A percentile compares a stretch with the other conserved stretches of the same genome.
Evolutionary conservation across 2,329 filamentous ascomycete species (phyloP).

Genomic region (Colletotrichum tropicale): DNA sequence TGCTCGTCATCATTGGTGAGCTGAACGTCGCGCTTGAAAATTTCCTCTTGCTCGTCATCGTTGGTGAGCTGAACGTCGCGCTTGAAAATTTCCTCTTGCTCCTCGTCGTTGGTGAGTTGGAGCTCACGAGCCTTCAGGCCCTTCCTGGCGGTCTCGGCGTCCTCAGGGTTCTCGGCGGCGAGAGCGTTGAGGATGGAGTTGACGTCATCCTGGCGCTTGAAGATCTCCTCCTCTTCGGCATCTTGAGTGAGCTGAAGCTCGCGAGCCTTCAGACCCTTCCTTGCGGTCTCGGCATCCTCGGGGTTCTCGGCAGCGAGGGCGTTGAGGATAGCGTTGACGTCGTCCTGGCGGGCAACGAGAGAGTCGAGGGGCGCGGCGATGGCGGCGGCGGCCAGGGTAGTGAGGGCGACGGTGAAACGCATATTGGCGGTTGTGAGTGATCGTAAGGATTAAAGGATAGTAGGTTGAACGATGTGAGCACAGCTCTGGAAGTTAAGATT

Average conservation of each 20-base stretch:
- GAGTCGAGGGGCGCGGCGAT: constrained; percentile 5
- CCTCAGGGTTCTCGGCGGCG: background rate
- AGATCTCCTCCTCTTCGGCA: background rate
- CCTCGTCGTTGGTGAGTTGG: background rate
- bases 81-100: background rate
- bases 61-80: background rate
- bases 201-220: background rate
- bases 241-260: background rate
- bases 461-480: background rate
- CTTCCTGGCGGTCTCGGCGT: background rate
- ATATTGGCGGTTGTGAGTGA: background rate
- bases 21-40: background rate
- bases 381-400: constrained; percentile 5
- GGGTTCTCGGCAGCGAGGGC: constrained; percentile 1
- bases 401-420: constrained; percentile 13
- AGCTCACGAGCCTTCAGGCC: background rate
- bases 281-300: background rate
- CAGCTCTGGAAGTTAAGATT: background rate
- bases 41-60: background rate
- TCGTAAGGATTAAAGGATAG: background rate
- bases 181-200: background rate
- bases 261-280: background rate
- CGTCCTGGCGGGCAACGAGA: background rate
- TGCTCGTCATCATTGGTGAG: background rate
- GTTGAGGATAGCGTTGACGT: background rate